A percentile compares a stretch with the other conserved stretches of the same genome.
Evolutionary conservation across 2,329 filamentous ascomycete species (phyloP).

Genomic region (Colletotrichum godetiae): DNA sequence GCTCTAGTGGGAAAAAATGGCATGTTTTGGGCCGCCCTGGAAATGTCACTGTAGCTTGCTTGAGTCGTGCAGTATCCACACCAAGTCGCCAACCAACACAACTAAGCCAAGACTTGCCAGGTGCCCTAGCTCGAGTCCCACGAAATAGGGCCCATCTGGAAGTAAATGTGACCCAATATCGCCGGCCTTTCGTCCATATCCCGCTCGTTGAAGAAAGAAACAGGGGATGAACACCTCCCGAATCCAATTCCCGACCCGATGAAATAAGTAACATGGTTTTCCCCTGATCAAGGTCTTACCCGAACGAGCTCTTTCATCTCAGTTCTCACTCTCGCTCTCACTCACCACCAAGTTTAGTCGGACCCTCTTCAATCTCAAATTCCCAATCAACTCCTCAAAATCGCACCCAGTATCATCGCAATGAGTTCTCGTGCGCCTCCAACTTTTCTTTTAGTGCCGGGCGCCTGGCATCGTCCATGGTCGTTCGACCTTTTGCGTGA

Average conservation of each 20-base stretch:
- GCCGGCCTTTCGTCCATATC: too few species aligned
- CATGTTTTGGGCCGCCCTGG: too few species aligned
- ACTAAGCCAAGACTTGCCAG: too few species aligned
- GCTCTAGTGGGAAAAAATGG: too few species aligned
- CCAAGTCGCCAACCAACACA: too few species aligned
- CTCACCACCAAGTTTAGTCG: neutral
- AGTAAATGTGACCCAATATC: too few species aligned
- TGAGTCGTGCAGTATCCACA: too few species aligned
- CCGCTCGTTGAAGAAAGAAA: neutral
- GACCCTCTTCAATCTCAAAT: neutral
- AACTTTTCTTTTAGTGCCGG: constrained; percentile 39
- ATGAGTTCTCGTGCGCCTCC: neutral
- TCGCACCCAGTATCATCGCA: neutral
- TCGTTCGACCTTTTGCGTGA: constrained; percentile 43
- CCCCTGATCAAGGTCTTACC: neutral
- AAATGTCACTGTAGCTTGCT: too few species aligned
- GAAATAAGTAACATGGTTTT: neutral
- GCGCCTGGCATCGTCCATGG: constrained; percentile 49
- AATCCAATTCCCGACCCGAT: neutral
- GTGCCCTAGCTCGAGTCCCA: too few species aligned
- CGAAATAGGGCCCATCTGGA: too few species aligned
- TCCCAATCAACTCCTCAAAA: neutral
- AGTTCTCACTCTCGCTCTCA: neutral
- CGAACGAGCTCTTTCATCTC: neutral
- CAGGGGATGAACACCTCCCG: neutral